Conservation (phyloP, 108 stramenopile genomes). For the Skeletonema marinoi region DNA sequence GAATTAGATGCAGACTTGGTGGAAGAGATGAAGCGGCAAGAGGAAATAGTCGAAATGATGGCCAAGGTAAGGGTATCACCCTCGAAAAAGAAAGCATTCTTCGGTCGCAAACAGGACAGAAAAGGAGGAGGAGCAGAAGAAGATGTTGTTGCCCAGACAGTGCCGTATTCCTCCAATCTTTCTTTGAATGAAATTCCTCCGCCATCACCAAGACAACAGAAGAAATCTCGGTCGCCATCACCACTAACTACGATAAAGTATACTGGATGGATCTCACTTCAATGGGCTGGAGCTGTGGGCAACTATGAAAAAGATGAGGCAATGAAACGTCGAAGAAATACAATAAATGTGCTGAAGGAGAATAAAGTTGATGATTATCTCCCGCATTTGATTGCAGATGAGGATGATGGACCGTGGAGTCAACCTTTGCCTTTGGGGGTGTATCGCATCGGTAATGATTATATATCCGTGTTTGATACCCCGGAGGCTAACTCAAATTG, state of each 20-base stretch:
- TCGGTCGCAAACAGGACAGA: background rate
- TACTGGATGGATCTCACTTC: conserved; percentile 44
- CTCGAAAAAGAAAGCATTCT: conserved; percentile 8
- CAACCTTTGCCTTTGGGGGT: conserved; percentile 36
- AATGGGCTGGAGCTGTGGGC: conserved; percentile 21
- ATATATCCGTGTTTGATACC: conserved; percentile 11
- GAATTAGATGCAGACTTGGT: conserved; percentile 29
- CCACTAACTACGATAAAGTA: conserved; percentile 39
- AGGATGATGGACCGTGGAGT: conserved; percentile 51
- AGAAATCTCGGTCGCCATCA: conserved; percentile 16
- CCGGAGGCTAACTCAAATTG: conserved; percentile 7
- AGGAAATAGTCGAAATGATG: conserved; percentile 3
- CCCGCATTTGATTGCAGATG: conserved; percentile 6
- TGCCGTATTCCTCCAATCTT: conserved; percentile 12
- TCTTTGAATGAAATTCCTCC: background rate
- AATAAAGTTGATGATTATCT: background rate
- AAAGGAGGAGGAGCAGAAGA: background rate
- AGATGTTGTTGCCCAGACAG: background rate
- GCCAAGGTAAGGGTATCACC: background rate
- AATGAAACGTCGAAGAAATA: background rate
- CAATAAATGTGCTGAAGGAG: background rate
- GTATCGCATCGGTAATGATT: conserved; percentile 18
- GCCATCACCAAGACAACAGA: conserved; percentile 10
- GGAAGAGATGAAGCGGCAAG: background rate
- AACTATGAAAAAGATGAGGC: conserved; percentile 24